phyloP scores from a whole-genome alignment of 768 basidiomycete species.

The Cystobasidium tubakii region DNA sequence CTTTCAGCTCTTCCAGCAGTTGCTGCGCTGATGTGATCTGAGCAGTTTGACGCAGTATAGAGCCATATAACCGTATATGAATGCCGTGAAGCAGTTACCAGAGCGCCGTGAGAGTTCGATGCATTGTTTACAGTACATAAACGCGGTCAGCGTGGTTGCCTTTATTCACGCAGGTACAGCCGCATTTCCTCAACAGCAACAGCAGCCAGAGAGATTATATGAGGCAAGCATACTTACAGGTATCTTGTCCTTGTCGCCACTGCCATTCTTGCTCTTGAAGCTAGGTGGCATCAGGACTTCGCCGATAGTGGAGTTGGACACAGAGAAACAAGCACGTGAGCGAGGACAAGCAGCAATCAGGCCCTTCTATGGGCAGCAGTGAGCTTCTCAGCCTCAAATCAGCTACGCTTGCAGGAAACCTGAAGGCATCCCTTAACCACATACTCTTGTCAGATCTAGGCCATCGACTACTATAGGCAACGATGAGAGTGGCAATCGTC shows the following conservation, averaged over 20 bases:
- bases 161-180: background rate
- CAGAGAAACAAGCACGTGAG: background rate
- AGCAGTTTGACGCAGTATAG: background rate
- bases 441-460: no score
- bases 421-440: no score
- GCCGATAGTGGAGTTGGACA: background rate
- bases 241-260: constrained; percentile 27
- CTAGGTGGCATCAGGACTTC: constrained; percentile 2
- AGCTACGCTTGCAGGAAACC: no score
- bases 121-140: constrained; percentile 8
- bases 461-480: no score
- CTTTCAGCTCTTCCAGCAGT: constrained; percentile 48
- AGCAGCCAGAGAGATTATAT: background rate
- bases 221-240: constrained; percentile 2
- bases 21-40: constrained; percentile 49
- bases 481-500: no score
- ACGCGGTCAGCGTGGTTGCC: background rate
- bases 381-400: no score
- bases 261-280: constrained; percentile 21
- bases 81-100: background rate
- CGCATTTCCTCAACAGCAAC: background rate
- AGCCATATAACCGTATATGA: background rate
- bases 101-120: background rate
- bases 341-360: background rate
- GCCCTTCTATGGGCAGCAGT: background rate